Conservation (phyloP, 495 filamentous ascomycete genomes). For the Penicillium ochrochloron region DNA sequence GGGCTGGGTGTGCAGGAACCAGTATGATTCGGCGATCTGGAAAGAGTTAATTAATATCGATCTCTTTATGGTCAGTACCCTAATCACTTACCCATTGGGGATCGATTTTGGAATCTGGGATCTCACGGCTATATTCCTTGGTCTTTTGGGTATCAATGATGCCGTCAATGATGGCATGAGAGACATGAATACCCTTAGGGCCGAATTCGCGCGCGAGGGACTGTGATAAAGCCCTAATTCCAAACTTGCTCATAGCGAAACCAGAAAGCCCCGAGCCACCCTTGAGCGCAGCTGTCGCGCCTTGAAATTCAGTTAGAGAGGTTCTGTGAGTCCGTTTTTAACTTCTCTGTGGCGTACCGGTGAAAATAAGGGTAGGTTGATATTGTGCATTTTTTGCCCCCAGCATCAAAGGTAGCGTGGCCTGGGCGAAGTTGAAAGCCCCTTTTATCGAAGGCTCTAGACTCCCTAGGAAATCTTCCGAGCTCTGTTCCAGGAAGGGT, state of each 20-base stretch:
- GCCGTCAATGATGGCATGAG: slow-evolving; percentile 75
- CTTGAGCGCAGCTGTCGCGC: not conserved
- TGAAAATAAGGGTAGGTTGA: slow-evolving; percentile 1
- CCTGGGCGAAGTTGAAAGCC: slow-evolving; percentile 33
- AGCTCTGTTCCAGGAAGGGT: slow-evolving; percentile 66
- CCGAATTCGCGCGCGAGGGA: slow-evolving; percentile 76
- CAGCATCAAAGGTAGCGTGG: slow-evolving; percentile 1
- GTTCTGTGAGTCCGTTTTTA: no score
- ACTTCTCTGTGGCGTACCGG: not conserved
- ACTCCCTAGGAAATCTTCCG: slow-evolving; percentile 59
- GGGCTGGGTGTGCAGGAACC: slow-evolving; percentile 2
- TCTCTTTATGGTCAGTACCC: not conserved
- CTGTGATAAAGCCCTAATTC: slow-evolving; percentile 65
- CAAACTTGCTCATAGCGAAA: not conserved
- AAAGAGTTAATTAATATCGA: not conserved
- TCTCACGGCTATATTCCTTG: not conserved
- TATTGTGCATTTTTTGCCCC: not conserved
- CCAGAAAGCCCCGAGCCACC: slow-evolving; percentile 1
- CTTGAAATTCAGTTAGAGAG: not conserved
- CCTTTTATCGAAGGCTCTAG: slow-evolving; percentile 54
- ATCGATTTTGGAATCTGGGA: not conserved
- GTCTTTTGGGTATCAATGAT: slow-evolving; percentile 21
- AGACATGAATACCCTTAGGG: slow-evolving; percentile 75
- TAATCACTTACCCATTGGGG: not conserved
- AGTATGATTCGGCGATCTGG: not conserved